A percentile compares a stretch with the other conserved stretches of the same genome.
These are phyloP conservation scores for Pseudonectria foliicola DNA, from an alignment of 2,329 filamentous ascomycete species.

Conservation along the genomic window DNA sequence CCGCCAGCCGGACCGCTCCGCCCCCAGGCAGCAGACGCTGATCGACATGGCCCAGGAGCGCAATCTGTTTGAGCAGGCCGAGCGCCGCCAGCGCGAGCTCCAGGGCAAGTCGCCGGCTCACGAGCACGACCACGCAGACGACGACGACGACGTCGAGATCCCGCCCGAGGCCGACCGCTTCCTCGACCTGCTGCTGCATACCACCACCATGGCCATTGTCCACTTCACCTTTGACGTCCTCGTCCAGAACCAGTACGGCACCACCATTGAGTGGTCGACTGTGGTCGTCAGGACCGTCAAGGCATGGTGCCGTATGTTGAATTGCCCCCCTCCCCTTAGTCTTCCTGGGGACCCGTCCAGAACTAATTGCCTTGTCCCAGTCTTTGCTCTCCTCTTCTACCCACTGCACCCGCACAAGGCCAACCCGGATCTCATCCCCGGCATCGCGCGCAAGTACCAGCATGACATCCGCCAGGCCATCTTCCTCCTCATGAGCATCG, in stretches of 20 bases:
- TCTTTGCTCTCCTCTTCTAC: slow-evolving; percentile 50
- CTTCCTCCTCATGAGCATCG: slow-evolving; percentile 56
- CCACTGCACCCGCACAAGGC: slow-evolving; percentile 47
- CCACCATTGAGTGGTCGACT: slow-evolving; percentile 52
- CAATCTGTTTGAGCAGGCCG: slow-evolving; percentile 47
- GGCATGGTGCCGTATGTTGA: slow-evolving; percentile 44
- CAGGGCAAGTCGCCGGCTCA: slow-evolving; percentile 12
- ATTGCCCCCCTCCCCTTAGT: not conserved
- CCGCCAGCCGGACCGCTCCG: slow-evolving; percentile 61
- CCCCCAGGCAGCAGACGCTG: slow-evolving; percentile 57
- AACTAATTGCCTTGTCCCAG: slow-evolving; percentile 27
- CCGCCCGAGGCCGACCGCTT: slow-evolving; percentile 42
- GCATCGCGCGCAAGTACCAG: slow-evolving; percentile 40
- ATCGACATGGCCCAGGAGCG: slow-evolving; percentile 63
- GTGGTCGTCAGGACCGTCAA: slow-evolving; percentile 46
- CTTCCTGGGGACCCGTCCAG: slow-evolving; percentile 4
- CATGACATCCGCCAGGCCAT: slow-evolving; percentile 46
- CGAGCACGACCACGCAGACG: slow-evolving; percentile 14
- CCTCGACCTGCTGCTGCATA: slow-evolving; percentile 52
- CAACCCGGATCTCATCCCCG: slow-evolving; percentile 42
- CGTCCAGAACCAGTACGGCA: slow-evolving; percentile 71
- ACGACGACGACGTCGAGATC: slow-evolving; percentile 29
- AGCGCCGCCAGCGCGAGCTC: slow-evolving; percentile 29
- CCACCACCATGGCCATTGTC: slow-evolving; percentile 58
- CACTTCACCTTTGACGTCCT: slow-evolving; percentile 75